Evolutionary conservation across 305 asterid genomes (phyloP).

Genomic region (Fraxinus dipetala): DNA sequence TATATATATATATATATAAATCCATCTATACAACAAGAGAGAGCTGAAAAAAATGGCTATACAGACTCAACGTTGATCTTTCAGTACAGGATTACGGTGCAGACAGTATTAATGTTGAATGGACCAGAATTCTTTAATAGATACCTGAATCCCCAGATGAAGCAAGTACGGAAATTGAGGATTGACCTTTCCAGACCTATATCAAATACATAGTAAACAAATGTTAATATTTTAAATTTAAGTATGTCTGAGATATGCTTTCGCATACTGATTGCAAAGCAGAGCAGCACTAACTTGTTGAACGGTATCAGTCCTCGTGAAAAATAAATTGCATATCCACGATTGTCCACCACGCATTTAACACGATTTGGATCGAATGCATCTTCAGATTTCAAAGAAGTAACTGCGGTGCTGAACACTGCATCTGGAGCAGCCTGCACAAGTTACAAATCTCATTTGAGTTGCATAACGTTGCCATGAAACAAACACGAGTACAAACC

Average conservation of each 20-base stretch:
- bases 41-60: not conserved
- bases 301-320: slow-evolving; percentile 77
- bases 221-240: not conserved
- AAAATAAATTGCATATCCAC: slow-evolving; percentile 83
- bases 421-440: slow-evolving; percentile 55
- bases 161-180: slow-evolving; percentile 83
- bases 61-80: not conserved
- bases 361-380: slow-evolving; percentile 53
- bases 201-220: not conserved
- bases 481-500: not conserved
- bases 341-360: slow-evolving; percentile 68
- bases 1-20: no score
- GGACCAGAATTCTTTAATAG: not conserved
- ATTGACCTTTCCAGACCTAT: slow-evolving; percentile 77
- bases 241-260: not conserved
- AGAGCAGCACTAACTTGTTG: slow-evolving; percentile 57
- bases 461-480: not conserved
- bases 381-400: slow-evolving; percentile 50
- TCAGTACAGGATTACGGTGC: not conserved
- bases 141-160: slow-evolving; percentile 96
- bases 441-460: slow-evolving; percentile 10
- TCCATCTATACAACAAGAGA: not conserved
- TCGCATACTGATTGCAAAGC: not conserved
- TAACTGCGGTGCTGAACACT: slow-evolving; percentile 55
- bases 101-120: not conserved